These are phyloP conservation scores for Triticum turgidum DNA, from an alignment of 176 grass and related monocot species.

Conservation along the genomic window DNA sequence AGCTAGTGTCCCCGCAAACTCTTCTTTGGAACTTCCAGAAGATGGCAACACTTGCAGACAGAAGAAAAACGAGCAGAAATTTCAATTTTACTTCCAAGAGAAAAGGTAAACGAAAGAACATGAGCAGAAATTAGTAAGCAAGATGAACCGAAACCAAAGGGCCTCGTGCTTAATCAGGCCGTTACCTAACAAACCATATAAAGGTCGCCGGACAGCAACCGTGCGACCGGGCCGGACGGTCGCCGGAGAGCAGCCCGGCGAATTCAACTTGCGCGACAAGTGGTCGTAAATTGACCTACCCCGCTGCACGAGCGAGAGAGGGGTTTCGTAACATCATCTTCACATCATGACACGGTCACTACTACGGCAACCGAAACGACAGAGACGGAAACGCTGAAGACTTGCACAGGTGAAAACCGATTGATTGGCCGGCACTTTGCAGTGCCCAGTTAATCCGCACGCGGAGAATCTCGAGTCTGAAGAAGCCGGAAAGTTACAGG, in stretches of 20 bases:
- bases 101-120: background rate
- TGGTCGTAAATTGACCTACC: background rate
- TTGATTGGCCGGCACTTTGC: background rate
- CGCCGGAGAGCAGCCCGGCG: conserved; percentile 13
- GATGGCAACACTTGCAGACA: background rate
- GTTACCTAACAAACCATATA: background rate
- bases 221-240: background rate
- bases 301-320: background rate
- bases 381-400: background rate
- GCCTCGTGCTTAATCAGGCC: background rate
- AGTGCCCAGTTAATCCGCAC: background rate
- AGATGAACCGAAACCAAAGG: background rate
- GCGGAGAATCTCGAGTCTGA: conserved; percentile 14
- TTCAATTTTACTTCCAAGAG: conserved; percentile 5
- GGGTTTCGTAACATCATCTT: background rate
- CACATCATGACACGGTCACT: conserved; percentile 28
- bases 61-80: background rate
- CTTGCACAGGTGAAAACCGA: background rate
- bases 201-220: conserved; percentile 21
- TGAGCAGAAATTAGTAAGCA: background rate
- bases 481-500: conserved; percentile 15
- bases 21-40: background rate
- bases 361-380: background rate
- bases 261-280: background rate
- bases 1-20: background rate